Evolutionary conservation across 2,329 filamentous ascomycete species (phyloP), one percentile per base, ranked within the genome.

Genomic region (Fusarium nisikadoi): DNA sequence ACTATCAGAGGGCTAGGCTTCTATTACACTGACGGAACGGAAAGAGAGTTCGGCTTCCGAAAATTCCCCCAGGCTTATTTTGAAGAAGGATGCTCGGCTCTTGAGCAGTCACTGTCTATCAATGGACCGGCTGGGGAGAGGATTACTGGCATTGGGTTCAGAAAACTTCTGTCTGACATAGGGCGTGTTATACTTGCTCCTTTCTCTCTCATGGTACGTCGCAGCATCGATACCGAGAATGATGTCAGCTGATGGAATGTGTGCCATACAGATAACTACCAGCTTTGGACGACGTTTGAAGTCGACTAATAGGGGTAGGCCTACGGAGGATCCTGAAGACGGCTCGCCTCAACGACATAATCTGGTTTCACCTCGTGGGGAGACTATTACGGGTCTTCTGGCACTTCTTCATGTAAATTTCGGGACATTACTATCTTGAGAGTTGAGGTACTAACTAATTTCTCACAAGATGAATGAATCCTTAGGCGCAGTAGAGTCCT

Each of bases 41-140:
- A 43, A 9, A 42, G 33, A 8, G 12, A 12, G 6, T 70, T 64
- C 8, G 64, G 64, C 5, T 20, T 27, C 12, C 41, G 16, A 3
- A 23, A 42, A 4, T 16, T 43, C 2, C 4, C 25, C 1, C 1
- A 20, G 10, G 39, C 17, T 23, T 23, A 10, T 4, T 29, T 29
- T 29, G 20, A 10, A 12, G n/a, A 57, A 6, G 29, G 29, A 23
- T 45, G 14, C 45, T 25, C 19, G 17, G 53, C 45, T 19, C 29
- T 62, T 20, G 57, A 67, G 39, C 43, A 46, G 27, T 67, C 66
- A 5, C 10, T 63, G 27, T n/a, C 38, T 1, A 17, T 70, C 16
- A 35, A 68, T 45, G 67, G 64, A 3, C 25, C 67, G 4, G 49
- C 49, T 2, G 67, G 67, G 2, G 67, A 68, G 20, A 55, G 64